Evolutionary conservation across 805 yeast genomes (phyloP), one percentile per base, ranked within the genome.

Genomic region (Saccharomyces kudriavzevii): DNA sequence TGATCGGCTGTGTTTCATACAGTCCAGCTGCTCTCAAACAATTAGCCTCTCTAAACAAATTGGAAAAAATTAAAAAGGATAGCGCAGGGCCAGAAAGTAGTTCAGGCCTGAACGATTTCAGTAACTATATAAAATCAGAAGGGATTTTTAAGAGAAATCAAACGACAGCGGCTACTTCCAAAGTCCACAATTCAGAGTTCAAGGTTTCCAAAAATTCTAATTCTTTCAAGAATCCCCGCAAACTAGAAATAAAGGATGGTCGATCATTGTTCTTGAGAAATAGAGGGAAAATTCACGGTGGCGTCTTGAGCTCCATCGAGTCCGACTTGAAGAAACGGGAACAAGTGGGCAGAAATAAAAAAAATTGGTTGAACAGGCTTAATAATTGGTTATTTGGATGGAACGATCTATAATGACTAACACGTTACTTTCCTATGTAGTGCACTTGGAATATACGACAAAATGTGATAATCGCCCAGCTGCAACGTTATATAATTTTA

Each of bases 1-100:
- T 79, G 67, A 68, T 84, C 66, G 82, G 96, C 64, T 69, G 96
- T 78, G 68, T 85, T 9, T 88, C 95, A 4, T 85, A 84, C 64
- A 76, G 80, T 13, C 82, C 80, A 57, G 72, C 74, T 27, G 76
- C 83, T 1, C 75, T 85, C 20, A 90, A 84, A 61, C 82, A 82
- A 63, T 70, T 85, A 50, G 75, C 75, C 2, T 70, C 76, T 0
- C 66, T 70, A 50, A 66, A 17, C 8, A 61, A 49, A 66, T 69
- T 40, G 67, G 64, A 35, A 62, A 64, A 48, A 35, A 3, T 35
- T 17, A 35, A 6, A 35, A 8, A 8, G 4, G 9, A 35, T 35
- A 17, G 8, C 11, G 4, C 46, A 40, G 25, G 51, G 17, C 24
- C 22, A 24, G n/a, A 45, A 11, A 25, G 10, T 75, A 77, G 46